These are phyloP conservation scores for Butyriboletus loyo DNA, from an alignment of 768 basidiomycete species.

Conservation along the genomic window DNA sequence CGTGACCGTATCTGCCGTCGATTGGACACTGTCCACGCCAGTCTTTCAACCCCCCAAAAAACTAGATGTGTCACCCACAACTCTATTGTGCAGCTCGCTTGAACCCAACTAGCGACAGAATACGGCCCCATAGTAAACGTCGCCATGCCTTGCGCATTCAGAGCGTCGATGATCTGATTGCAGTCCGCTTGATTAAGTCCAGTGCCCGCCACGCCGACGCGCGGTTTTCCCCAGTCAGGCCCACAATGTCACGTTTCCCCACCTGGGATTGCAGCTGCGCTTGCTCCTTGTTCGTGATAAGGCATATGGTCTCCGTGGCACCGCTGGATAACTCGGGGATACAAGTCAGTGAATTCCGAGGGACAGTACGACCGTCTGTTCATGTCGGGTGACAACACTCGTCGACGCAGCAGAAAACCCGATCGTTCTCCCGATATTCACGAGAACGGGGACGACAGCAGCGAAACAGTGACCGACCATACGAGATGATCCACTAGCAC, in stretches of 20 bases:
- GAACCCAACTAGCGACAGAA: not conserved
- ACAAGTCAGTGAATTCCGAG: not conserved
- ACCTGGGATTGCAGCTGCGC: not conserved
- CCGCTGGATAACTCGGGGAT: not conserved
- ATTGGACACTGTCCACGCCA: conserved; percentile 1
- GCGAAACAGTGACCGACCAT: not conserved
- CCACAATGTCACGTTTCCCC: not conserved
- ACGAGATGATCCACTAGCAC: not conserved
- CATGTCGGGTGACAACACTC: not conserved
- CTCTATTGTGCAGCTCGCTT: conserved; percentile 2
- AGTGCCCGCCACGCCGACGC: not conserved
- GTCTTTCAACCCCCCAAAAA: not conserved
- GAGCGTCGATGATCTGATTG: not conserved
- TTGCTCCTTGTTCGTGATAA: not conserved
- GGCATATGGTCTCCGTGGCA: not conserved
- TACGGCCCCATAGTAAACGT: not conserved
- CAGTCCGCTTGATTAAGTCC: conserved; percentile 9
- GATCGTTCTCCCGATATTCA: not conserved
- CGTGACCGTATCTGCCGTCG: conserved; percentile 6
- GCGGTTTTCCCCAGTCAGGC: conserved; percentile 1
- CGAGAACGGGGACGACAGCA: not conserved
- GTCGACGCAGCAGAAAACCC: not conserved
- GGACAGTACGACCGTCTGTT: not conserved
- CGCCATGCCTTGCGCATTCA: not conserved
- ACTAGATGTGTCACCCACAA: conserved; percentile 1